phyloP scores from a whole-genome alignment of 495 filamentous ascomycete species.

The Podospora australis region DNA sequence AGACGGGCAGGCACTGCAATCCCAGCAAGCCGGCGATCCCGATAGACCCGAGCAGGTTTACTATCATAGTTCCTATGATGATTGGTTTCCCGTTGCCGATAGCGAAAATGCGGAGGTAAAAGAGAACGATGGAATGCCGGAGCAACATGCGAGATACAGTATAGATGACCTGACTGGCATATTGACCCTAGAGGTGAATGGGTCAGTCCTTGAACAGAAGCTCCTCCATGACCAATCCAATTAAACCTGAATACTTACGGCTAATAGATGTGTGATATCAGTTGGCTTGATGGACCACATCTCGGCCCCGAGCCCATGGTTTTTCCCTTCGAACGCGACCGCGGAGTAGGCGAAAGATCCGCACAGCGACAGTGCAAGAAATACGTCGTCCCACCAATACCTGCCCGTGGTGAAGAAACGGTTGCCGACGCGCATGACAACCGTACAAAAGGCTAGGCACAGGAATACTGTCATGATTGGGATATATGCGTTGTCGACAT shows the following conservation, averaged over 20 bases:
- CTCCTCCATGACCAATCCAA: too few species aligned
- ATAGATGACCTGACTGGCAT: constrained; percentile 21
- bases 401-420: constrained; percentile 5
- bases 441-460: constrained; percentile 3
- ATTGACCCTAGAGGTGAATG: constrained; percentile 4
- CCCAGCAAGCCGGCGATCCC: constrained; percentile 11
- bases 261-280: constrained; percentile 19
- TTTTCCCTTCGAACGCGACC: constrained; percentile 9
- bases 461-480: constrained; percentile 10
- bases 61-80: constrained; percentile 19
- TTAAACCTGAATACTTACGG: too few species aligned
- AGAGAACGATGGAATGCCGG: constrained; percentile 39
- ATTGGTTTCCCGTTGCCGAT: constrained; percentile 8
- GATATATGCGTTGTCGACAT: constrained; percentile 2
- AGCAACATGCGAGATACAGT: constrained; percentile 26
- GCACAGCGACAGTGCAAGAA: constrained; percentile 8
- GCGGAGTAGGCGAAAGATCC: constrained; percentile 3
- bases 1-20: constrained; percentile 27
- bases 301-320: constrained; percentile 27
- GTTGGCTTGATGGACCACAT: constrained; percentile 26
- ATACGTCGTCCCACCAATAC: constrained; percentile 14
- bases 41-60: constrained; percentile 13
- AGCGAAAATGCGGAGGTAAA: constrained; percentile 32
- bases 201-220: too few species aligned
- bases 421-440: constrained; percentile 1